Evolutionary conservation across 1,139 yeast genomes (phyloP), one percentile per base, ranked within the genome.

Genomic region (Lodderomyces parapsilosis): DNA sequence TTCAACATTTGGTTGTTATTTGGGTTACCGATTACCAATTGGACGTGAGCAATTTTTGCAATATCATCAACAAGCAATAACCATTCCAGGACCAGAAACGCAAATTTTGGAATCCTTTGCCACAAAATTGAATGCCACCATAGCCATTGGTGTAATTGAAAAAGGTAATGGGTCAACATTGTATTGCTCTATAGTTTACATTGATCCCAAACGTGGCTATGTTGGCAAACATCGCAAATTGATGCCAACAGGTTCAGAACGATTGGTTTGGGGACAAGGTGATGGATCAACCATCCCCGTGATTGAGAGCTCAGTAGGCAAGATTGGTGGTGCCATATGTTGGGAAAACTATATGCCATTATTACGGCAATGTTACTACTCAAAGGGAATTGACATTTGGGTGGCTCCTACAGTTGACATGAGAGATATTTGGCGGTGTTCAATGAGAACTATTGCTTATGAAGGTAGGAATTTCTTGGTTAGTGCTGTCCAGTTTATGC

Each of bases 351-450:
- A 27, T 13, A 27, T 27, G 31, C 31, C 31, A n/a, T 27, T 27
- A 27, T 27, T 27, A 27, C 31, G 31, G 5, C 31, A 27, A 27
- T 27, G 17, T 5, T 27, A 27, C 10, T 27, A 27, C 10, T 27
- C 31, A 15, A 27, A 27, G 17, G 31, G 31, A 13, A 27, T 27
- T 6, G 31, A 27, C 9, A 9, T 27, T 3, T 27, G 31, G 31
- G 31, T 27, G 5, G 31, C 31, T 4, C 31, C 31, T 9, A 27
- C 31, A 4, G 31, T 27, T 27, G 31, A 27, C 17, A 27, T 27
- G 31, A 27, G 31, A 27, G 31, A 27, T 5, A 27, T 27, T 27
- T 27, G 31, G 31, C 31, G 31, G 15, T 27, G 31, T 27, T 27
- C 31, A 27, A 27, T 27, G 31, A 27, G 31, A 27, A 27, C 31